Conservation (phyloP, 441 rosid genomes). For the Erodium texanum region DNA sequence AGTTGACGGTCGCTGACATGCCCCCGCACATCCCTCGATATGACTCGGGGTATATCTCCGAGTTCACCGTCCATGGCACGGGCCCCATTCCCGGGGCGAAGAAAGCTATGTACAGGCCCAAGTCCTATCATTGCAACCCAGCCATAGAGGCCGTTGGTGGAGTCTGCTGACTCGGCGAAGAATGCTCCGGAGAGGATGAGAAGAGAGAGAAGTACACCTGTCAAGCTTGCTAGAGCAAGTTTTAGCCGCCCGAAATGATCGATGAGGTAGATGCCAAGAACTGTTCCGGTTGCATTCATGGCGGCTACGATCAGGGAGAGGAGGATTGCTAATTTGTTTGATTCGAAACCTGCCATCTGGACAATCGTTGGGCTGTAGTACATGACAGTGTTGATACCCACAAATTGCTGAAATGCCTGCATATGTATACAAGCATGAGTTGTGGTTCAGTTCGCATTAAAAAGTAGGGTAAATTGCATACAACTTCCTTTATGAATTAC, state of each 20-base stretch:
- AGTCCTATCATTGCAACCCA: constrained; percentile 52
- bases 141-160: constrained; percentile 37
- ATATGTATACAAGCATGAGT: constrained; percentile 25
- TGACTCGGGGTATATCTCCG: constrained; percentile 67
- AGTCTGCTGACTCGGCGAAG: constrained; percentile 33
- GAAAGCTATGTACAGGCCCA: constrained; percentile 49
- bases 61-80: constrained; percentile 68
- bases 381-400: constrained; percentile 82
- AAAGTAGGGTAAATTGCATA: too few species aligned
- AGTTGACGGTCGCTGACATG: constrained; percentile 71
- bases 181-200: constrained; percentile 51
- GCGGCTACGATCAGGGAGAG: constrained; percentile 64
- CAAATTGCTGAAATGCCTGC: constrained; percentile 75
- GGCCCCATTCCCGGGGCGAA: constrained; percentile 78
- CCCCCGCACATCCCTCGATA: constrained; percentile 79
- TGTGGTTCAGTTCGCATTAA: too few species aligned
- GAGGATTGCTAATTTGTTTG: constrained; percentile 60
- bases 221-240: constrained; percentile 44
- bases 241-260: constrained; percentile 67
- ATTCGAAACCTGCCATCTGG: constrained; percentile 66
- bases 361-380: constrained; percentile 72
- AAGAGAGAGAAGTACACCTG: constrained; percentile 45
- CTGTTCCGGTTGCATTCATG: constrained; percentile 55
- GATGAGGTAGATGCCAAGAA: constrained; percentile 58
- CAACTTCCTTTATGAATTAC: too few species aligned